These are phyloP conservation scores for Oehlia diaphana DNA, from an alignment of 192 early-diverging fungal species.

Conservation along the genomic window DNA sequence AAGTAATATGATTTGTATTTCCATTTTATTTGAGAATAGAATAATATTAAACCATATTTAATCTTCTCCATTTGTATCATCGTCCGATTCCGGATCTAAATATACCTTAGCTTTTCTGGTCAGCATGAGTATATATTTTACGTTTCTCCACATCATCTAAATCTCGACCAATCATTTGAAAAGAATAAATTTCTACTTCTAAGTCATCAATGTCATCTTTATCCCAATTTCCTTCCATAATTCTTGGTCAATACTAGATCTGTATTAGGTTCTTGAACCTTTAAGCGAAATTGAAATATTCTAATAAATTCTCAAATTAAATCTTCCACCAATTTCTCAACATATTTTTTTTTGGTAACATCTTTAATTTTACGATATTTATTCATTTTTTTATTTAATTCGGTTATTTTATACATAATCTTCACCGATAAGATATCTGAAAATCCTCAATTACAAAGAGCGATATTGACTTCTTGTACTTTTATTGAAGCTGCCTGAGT, in stretches of 20 bases:
- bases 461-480: neutral
- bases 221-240: neutral
- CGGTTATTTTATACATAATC: neutral
- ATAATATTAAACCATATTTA: too few species aligned
- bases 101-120: too few species aligned
- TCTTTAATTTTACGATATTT: constrained; percentile 2
- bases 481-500: neutral
- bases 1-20: too few species aligned
- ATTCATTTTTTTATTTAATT: neutral
- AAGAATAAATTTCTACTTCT: neutral
- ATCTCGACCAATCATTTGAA: neutral
- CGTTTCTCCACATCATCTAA: neutral
- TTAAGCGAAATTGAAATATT: neutral
- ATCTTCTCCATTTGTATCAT: too few species aligned
- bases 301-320: neutral
- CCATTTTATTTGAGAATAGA: too few species aligned
- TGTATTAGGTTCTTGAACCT: neutral
- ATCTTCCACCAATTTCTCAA: neutral
- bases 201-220: neutral
- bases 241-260: neutral
- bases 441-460: neutral
- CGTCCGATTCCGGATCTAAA: too few species aligned
- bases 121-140: neutral
- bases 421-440: neutral
- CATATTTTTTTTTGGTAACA: neutral